Evolutionary conservation across 176 grass and related monocot species (phyloP).

Genomic region (Ananas comosus): DNA sequence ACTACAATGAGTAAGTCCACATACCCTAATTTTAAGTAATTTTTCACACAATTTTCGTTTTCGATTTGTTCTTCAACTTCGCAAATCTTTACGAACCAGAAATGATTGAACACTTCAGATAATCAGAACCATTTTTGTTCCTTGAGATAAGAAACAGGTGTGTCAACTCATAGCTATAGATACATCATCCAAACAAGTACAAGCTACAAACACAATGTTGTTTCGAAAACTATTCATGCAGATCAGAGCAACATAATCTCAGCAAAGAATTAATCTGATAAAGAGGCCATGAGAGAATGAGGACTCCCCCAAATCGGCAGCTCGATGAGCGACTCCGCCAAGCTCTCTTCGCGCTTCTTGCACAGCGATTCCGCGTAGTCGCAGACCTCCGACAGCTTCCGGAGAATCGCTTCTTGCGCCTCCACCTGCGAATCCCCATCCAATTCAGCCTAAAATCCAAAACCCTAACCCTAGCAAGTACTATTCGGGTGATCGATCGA

Average conservation of each 20-base stretch:
- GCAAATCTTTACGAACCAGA: too few species aligned
- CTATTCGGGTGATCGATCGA: background rate
- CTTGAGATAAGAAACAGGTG: background rate
- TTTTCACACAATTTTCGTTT: too few species aligned
- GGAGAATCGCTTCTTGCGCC: slow-evolving; percentile 7
- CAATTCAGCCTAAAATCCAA: background rate
- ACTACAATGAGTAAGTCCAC: too few species aligned
- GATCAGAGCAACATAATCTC: background rate
- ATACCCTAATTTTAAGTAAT: too few species aligned
- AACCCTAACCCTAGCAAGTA: slow-evolving; percentile 9
- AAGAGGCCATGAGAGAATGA: slow-evolving; percentile 14
- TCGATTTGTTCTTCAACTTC: too few species aligned
- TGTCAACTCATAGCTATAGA: background rate
- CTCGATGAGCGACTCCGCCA: slow-evolving; percentile 7
- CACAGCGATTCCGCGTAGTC: slow-evolving; percentile 17
- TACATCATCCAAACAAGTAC: background rate
- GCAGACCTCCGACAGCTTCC: slow-evolving; percentile 12
- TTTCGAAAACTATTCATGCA: background rate
- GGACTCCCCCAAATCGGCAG: slow-evolving; percentile 26
- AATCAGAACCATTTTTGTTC: background rate
- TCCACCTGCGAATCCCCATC: background rate
- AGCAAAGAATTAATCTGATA: background rate
- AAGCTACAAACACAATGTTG: background rate
- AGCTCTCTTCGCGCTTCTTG: slow-evolving; percentile 18
- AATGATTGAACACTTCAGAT: too few species aligned